Percentiles rank a stretch among this genome's conserved stretches.
Conservation (phyloP, 2,329 filamentous ascomycete species). For the Neonectria hederae region DNA sequence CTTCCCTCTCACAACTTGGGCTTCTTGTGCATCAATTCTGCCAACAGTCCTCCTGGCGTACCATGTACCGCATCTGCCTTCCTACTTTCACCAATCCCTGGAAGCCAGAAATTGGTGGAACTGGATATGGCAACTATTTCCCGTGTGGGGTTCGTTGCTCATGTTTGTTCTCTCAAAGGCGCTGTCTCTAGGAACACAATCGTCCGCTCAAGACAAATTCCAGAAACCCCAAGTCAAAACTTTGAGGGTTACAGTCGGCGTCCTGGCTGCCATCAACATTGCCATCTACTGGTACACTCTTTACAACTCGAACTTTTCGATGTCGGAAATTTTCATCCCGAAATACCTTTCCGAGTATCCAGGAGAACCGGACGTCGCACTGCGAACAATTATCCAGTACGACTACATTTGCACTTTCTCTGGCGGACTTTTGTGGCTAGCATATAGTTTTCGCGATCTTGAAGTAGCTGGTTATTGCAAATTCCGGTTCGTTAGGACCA, state of each 20-base stretch:
- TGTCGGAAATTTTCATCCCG: conserved; percentile 36
- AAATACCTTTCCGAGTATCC: conserved; percentile 36
- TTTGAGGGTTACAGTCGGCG: conserved; percentile 11
- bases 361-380: conserved; percentile 9
- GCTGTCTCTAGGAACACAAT: background rate
- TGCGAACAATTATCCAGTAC: conserved; percentile 41
- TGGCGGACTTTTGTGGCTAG: conserved; percentile 38
- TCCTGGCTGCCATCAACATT: conserved; percentile 15
- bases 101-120: conserved; percentile 43
- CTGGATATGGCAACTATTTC: conserved; percentile 46
- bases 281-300: conserved; percentile 35
- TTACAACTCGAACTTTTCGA: background rate
- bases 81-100: conserved; percentile 34
- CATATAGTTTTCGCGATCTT: conserved; percentile 36
- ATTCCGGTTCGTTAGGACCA: conserved; percentile 13
- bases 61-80: conserved; percentile 30
- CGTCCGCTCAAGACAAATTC: background rate
- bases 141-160: conserved; percentile 36
- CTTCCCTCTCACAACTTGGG: conserved; percentile 16
- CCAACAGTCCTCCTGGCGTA: conserved; percentile 33
- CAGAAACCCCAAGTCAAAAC: background rate
- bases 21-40: conserved; percentile 29
- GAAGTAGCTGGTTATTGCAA: conserved; percentile 30
- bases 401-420: conserved; percentile 39
- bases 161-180: conserved; percentile 28